These are phyloP conservation scores for Cryomyces antarcticus DNA, from an alignment of 495 filamentous ascomycete species.

Conservation along the genomic window DNA sequence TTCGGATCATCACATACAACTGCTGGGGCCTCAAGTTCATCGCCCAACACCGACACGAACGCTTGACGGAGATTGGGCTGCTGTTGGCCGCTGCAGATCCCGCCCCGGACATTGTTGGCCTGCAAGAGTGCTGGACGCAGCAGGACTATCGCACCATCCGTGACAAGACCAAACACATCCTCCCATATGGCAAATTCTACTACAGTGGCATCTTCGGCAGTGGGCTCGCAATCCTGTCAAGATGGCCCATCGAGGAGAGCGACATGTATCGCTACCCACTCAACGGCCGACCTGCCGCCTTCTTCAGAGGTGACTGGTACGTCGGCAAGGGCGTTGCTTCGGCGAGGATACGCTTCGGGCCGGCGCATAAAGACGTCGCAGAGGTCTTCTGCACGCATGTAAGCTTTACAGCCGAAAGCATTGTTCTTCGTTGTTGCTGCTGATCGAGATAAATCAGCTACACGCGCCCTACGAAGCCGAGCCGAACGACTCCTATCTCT, in stretches of 20 bases:
- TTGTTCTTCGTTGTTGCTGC: background rate
- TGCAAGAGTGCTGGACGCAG: constrained; percentile 93
- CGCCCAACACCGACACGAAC: constrained; percentile 55
- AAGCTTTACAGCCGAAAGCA: constrained; percentile 5
- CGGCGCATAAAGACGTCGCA: constrained; percentile 40
- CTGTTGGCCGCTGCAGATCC: constrained; percentile 29
- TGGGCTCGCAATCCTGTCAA: constrained; percentile 78
- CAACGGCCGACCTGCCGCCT: constrained; percentile 82
- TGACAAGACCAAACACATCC: constrained; percentile 44
- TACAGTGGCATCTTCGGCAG: constrained; percentile 72
- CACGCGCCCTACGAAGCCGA: constrained; percentile 78
- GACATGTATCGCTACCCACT: constrained; percentile 73
- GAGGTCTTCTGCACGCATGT: constrained; percentile 91
- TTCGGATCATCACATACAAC: constrained; percentile 73
- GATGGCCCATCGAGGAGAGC: constrained; percentile 92
- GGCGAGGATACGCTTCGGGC: constrained; percentile 57
- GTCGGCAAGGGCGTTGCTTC: constrained; percentile 89
- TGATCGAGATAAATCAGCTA: constrained; percentile 24
- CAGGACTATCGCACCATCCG: constrained; percentile 76
- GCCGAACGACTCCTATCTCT: constrained; percentile 65
- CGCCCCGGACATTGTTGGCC: constrained; percentile 63
- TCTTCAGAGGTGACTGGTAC: constrained; percentile 85
- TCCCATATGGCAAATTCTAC: constrained; percentile 95
- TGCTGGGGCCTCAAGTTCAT: constrained; percentile 93
- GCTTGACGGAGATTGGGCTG: constrained; percentile 60